These are phyloP conservation scores for Diospyros lotus DNA, from an alignment of 148 eudicot species.

Conservation along the genomic window DNA sequence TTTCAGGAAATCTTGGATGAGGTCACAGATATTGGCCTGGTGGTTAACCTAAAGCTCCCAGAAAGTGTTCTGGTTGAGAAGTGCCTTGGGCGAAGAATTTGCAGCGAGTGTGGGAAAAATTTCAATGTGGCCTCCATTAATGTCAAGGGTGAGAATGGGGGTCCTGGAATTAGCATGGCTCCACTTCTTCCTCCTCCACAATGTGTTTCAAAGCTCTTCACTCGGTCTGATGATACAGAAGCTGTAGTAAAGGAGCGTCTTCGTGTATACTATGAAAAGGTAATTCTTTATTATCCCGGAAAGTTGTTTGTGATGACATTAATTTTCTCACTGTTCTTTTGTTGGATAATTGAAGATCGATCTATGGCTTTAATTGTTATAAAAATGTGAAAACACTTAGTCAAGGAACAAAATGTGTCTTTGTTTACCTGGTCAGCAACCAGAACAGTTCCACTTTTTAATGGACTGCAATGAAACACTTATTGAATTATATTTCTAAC, in stretches of 20 bases:
- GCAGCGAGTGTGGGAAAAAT: conserved; percentile 86
- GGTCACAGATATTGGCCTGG: conserved; percentile 91
- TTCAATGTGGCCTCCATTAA: conserved; percentile 79
- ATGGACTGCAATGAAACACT: too few species aligned
- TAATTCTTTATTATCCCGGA: conserved; percentile 18
- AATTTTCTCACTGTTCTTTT: neutral
- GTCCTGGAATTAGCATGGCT: conserved; percentile 73
- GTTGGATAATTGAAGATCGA: neutral
- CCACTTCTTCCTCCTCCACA: conserved; percentile 78
- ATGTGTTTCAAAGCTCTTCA: conserved; percentile 84
- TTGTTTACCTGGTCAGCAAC: too few species aligned
- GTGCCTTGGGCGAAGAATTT: conserved; percentile 93
- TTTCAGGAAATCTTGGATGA: conserved; percentile 91
- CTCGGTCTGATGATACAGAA: conserved; percentile 93
- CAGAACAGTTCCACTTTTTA: too few species aligned
- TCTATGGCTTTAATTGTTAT: neutral
- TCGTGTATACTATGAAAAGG: conserved; percentile 81
- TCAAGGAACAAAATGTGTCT: too few species aligned
- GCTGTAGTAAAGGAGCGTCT: conserved; percentile 77
- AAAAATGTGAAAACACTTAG: neutral
- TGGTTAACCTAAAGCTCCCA: conserved; percentile 89
- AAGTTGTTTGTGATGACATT: neutral
- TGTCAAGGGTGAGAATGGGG: conserved; percentile 73
- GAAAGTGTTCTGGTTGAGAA: conserved; percentile 80
- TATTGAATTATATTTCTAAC: too few species aligned